Evolutionary conservation across 441 rosid genomes (phyloP), one percentile per base, ranked within the genome.

Genomic region (Iberis amara): DNA sequence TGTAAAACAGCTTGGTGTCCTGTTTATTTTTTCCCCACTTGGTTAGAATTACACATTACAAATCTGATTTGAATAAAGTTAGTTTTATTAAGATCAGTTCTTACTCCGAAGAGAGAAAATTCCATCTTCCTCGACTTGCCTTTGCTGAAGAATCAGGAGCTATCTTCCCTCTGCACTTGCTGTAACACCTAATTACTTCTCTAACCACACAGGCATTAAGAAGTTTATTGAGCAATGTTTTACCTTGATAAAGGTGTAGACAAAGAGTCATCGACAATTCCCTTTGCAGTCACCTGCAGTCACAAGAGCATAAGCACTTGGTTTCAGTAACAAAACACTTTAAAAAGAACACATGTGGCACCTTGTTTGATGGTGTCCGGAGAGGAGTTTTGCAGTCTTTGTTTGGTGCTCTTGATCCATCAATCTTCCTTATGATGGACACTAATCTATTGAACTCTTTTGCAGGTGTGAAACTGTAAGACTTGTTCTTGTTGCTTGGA

Each of bases 91-190:
- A 7, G 52, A 33, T 3, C 36, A 55, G 11, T 57, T 28, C 79
- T 79, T 82, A 89, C 98, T 87, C 95, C 35, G 82, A 61, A 13
- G 89, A 80, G 43, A 87, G 82, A 65, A 84, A 81, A 38, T 68
- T 65, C 86, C 85, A 77, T 71, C 69, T 82, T 28, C 80, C 68
- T n/a, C 83, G 80, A 55, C 68, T 65, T 52, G 89, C 59, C 76
- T 74, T 82, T 15, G 79, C 77, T 5, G 79, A 76, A 32, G 81
- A 63, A 66, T 70, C 74, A 51, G 43, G 54, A 4, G 77, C 78
- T 21, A 72, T 73, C 63, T 62, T 72, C 18, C 69, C 71, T 69
- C 85, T 80, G 78, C 61, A 67, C 51, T 60, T 67, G 50, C 26
- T 39, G 36, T 46, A 23, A 48, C 43, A 38, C 47, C 9, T 27